Evolutionary conservation across 768 basidiomycete genomes (phyloP).

Genomic region (Tylopilus sp.): DNA sequence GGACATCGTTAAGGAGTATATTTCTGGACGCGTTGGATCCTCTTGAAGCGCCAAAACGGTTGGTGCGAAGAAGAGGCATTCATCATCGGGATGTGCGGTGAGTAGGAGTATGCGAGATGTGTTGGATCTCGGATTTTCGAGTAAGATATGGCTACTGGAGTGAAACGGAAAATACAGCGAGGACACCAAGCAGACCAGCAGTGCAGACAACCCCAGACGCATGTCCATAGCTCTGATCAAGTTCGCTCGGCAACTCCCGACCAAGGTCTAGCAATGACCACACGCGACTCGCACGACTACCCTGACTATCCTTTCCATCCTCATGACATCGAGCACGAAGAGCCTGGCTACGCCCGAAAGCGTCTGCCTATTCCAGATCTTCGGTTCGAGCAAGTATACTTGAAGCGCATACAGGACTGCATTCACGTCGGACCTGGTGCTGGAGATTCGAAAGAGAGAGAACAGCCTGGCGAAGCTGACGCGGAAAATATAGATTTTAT

Average conservation of each 20-base stretch:
- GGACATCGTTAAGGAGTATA: constrained; percentile 73
- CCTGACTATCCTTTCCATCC: constrained; percentile 18
- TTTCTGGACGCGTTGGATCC: constrained; percentile 23
- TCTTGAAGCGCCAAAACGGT: constrained; percentile 58
- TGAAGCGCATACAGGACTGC: constrained; percentile 55
- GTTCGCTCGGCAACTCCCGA: constrained; percentile 20
- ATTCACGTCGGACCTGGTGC: constrained; percentile 39
- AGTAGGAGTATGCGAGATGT: constrained; percentile 52
- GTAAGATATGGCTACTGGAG: constrained; percentile 21
- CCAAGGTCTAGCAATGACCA: constrained; percentile 22
- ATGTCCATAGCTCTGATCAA: constrained; percentile 9
- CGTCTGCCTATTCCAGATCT: constrained; percentile 69
- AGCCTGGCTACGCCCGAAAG: constrained; percentile 20
- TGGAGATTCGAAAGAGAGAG: constrained; percentile 29
- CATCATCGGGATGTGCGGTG: constrained; percentile 94
- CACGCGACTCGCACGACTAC: constrained; percentile 13
- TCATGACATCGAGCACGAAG: constrained; percentile 15
- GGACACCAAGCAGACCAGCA: constrained; percentile 18
- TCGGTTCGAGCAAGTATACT: constrained; percentile 71
- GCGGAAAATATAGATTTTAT: constrained; percentile 20
- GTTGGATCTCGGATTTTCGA: constrained; percentile 1
- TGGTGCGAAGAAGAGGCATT: constrained; percentile 91
- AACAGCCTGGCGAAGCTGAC: constrained; percentile 10
- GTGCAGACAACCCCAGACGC: constrained; percentile 15
- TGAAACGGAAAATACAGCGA: constrained; percentile 25